phyloP scores from a whole-genome alignment of 169 alveolate genomes.

The Cryptosporidium bovis region DNA sequence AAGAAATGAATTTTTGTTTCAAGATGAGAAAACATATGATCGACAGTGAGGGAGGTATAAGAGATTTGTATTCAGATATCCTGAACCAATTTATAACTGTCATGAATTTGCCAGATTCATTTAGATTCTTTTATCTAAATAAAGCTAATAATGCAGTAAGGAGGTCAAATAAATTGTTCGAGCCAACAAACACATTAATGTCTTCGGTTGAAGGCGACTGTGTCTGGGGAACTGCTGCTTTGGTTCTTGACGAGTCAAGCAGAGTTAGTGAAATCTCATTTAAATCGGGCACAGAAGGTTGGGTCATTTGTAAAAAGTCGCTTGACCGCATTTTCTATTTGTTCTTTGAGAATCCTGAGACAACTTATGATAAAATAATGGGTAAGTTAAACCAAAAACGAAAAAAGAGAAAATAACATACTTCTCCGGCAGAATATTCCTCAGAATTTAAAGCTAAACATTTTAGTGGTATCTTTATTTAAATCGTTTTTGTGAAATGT shows the following conservation, averaged over 20 bases:
- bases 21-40: constrained; percentile 25
- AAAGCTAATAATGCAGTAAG: constrained; percentile 49
- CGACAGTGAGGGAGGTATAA: constrained; percentile 31
- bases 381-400: constrained; percentile 25
- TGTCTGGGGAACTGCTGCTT: constrained; percentile 17
- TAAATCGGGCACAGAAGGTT: constrained; percentile 57
- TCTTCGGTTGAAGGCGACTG: constrained; percentile 65
- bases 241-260: background rate
- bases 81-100: constrained; percentile 30
- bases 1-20: constrained; percentile 8
- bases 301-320: constrained; percentile 60
- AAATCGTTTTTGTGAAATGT: background rate
- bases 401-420: background rate
- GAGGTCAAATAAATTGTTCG: constrained; percentile 52
- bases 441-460: constrained; percentile 55
- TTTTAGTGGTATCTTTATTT: constrained; percentile 48
- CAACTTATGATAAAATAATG: constrained; percentile 17
- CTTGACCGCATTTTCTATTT: constrained; percentile 49
- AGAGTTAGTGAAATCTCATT: background rate
- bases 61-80: background rate
- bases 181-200: constrained; percentile 61
- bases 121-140: constrained; percentile 48
- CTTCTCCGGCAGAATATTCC: background rate
- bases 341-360: constrained; percentile 49
- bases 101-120: constrained; percentile 46